Evolutionary conservation across 345 rosid genomes (phyloP).

Genomic region (Turritis glabra): DNA sequence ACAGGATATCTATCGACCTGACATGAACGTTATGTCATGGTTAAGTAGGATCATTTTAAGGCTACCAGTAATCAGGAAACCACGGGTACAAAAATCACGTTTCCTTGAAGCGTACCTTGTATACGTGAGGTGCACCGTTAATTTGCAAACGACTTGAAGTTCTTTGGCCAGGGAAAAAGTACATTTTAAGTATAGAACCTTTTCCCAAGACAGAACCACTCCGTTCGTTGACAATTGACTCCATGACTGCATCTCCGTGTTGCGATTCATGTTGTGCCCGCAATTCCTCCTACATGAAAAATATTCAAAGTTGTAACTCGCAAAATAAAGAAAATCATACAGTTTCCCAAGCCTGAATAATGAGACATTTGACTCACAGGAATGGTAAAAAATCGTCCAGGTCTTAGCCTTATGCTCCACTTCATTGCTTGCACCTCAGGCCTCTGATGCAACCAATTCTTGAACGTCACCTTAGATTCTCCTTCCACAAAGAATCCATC

Average conservation of each 20-base stretch:
- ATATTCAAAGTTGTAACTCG: constrained; percentile 15
- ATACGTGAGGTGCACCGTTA: constrained; percentile 90
- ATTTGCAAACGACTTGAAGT: constrained; percentile 84
- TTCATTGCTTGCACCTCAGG: constrained; percentile 97
- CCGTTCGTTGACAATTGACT: constrained; percentile 80
- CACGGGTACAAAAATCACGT: neutral
- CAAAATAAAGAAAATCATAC: neutral
- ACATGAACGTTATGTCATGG: neutral
- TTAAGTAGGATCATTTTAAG: constrained; percentile 1
- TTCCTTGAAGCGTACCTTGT: constrained; percentile 55
- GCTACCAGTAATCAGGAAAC: neutral
- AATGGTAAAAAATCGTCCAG: constrained; percentile 83
- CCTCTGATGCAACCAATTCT: constrained; percentile 87
- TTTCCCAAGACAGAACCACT: constrained; percentile 89
- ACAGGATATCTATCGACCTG: constrained; percentile 93
- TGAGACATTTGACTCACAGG: constrained; percentile 58
- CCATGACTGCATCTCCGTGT: constrained; percentile 98
- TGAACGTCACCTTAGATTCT: constrained; percentile 71
- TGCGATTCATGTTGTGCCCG: constrained; percentile 81
- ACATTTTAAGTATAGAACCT: constrained; percentile 87
- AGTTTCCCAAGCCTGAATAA: neutral
- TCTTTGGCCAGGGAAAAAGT: constrained; percentile 92
- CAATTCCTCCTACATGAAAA: constrained; percentile 66
- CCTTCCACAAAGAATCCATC: constrained; percentile 90
- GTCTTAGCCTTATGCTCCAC: constrained; percentile 93